Percentiles rank a stretch among this genome's conserved stretches.
Conservation (phyloP, 257 asterid species). For the Gentiana macrophylla region DNA sequence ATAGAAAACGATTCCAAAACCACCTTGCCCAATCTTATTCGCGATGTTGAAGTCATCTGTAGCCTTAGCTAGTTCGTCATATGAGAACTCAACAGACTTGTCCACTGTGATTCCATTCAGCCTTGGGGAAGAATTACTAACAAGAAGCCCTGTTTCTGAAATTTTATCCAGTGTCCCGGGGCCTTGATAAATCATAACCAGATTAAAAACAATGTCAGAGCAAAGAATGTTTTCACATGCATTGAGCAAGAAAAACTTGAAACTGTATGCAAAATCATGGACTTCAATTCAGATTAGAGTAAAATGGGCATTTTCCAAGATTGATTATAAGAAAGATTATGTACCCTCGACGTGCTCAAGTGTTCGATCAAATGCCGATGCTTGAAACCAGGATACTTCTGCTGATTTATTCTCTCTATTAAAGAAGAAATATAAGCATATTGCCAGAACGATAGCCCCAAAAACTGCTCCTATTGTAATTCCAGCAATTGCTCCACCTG, state of each 20-base stretch:
- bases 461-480: constrained; percentile 46
- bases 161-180: constrained; percentile 18
- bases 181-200: constrained; percentile 15
- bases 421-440: constrained; percentile 33
- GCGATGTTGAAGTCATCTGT: constrained; percentile 43
- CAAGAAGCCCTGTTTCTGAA: constrained; percentile 31
- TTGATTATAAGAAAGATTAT: not conserved
- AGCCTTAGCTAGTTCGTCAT: constrained; percentile 61
- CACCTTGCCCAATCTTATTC: constrained; percentile 81
- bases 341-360: constrained; percentile 31
- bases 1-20: constrained; percentile 68
- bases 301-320: not conserved
- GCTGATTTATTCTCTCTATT: constrained; percentile 24
- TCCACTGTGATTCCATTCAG: constrained; percentile 59
- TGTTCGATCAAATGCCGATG: constrained; percentile 15
- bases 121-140: constrained; percentile 26
- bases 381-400: constrained; percentile 17
- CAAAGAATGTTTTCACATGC: too few species aligned
- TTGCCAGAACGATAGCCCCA: constrained; percentile 30
- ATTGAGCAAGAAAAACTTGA: not conserved
- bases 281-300: too few species aligned
- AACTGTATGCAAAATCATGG: not conserved
- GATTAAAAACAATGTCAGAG: too few species aligned
- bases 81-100: constrained; percentile 67
- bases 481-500: constrained; percentile 70